Percentiles rank a stretch among this genome's conserved stretches.
These are phyloP conservation scores for Allantophomopsis cytisporea DNA, from an alignment of 2,329 filamentous ascomycete genomes.

Conservation along the genomic window DNA sequence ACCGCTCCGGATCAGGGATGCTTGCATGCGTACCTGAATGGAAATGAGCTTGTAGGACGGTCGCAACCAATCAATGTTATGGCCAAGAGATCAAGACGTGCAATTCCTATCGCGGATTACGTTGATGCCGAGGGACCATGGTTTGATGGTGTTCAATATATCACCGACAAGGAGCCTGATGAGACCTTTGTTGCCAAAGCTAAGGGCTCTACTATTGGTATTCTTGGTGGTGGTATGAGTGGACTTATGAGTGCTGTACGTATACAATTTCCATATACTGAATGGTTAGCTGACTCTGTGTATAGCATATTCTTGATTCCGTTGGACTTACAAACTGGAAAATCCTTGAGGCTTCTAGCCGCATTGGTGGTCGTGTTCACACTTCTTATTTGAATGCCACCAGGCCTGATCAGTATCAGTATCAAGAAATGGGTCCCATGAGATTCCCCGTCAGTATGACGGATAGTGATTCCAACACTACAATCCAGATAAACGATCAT, in stretches of 20 bases:
- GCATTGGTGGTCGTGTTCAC: conserved; percentile 50
- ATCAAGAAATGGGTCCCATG: conserved; percentile 56
- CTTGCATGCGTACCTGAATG: conserved; percentile 19
- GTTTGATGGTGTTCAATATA: conserved; percentile 50
- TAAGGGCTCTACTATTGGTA: conserved; percentile 45
- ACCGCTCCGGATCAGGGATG: conserved; percentile 18
- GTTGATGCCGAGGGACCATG: conserved; percentile 33
- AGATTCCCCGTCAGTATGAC: conserved; percentile 37
- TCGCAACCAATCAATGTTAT: conserved; percentile 2
- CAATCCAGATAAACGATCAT: conserved; percentile 43
- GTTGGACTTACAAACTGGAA: conserved; percentile 35
- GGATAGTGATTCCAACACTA: conserved; percentile 13
- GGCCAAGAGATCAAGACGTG: not conserved
- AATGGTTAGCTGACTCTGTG: not conserved
- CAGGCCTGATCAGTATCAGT: conserved; percentile 42
- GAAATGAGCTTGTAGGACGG: conserved; percentile 7
- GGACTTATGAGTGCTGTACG: conserved; percentile 38
- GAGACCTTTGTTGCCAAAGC: conserved; percentile 35
- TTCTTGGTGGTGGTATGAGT: conserved; percentile 52
- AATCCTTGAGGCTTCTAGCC: conserved; percentile 44
- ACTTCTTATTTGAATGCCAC: conserved; percentile 46
- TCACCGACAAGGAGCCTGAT: conserved; percentile 37
- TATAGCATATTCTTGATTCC: conserved; percentile 27
- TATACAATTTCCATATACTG: not conserved
- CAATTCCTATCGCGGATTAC: conserved; percentile 1